phyloP scores from a whole-genome alignment of 805 yeast species.

The Debaryomyces maramus region DNA sequence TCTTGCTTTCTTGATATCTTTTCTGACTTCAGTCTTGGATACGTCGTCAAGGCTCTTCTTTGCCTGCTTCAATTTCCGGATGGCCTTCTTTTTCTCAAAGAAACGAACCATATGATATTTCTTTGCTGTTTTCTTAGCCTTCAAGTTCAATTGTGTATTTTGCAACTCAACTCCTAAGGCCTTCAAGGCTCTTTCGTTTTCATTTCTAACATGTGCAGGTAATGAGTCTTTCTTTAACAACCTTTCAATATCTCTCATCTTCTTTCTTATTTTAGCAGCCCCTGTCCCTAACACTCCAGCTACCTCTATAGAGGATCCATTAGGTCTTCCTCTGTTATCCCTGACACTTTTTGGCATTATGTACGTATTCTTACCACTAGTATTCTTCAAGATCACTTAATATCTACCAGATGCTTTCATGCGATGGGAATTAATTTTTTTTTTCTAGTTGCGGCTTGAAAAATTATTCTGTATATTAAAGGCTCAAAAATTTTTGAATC shows the following conservation, averaged over 20 bases:
- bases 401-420: not conserved
- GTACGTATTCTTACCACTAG: not conserved
- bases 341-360: conserved; percentile 20
- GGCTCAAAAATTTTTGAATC: not conserved
- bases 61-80: conserved; percentile 63
- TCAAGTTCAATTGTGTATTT: conserved; percentile 43
- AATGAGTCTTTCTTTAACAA: conserved; percentile 58
- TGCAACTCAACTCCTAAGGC: conserved; percentile 61
- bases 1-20: conserved; percentile 44
- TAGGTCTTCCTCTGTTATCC: conserved; percentile 11
- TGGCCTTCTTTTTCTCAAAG: conserved; percentile 85
- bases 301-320: conserved; percentile 24
- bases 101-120: conserved; percentile 93
- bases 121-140: conserved; percentile 54
- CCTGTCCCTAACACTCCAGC: conserved; percentile 34
- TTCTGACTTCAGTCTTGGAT: conserved; percentile 31
- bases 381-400: not conserved
- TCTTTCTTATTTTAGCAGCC: conserved; percentile 67
- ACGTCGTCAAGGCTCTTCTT: conserved; percentile 37
- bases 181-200: conserved; percentile 73
- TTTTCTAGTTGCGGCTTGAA: conserved; percentile 1
- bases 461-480: conserved; percentile 1
- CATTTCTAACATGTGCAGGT: conserved; percentile 63
- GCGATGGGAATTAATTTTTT: conserved; percentile 1
- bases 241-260: conserved; percentile 83